phyloP scores from a whole-genome alignment of 2,329 filamentous ascomycete species.

The Thelonectria blattea region DNA sequence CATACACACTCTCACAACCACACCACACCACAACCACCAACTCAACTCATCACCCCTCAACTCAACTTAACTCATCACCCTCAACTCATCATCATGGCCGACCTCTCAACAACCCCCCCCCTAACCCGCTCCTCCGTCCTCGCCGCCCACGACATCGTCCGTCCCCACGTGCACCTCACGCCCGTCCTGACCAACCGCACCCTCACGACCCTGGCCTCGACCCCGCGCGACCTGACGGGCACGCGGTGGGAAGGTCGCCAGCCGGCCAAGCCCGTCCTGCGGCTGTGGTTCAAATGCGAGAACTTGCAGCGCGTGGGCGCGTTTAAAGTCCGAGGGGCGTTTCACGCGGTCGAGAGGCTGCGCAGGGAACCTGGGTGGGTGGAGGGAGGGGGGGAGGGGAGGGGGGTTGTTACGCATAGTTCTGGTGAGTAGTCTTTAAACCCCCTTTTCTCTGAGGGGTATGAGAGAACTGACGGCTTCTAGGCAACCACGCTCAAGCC shows the following conservation, averaged over 20 bases:
- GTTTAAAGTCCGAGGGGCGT: conserved; percentile 91
- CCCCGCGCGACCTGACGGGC: conserved; percentile 64
- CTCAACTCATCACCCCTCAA: background rate
- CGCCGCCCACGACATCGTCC: conserved; percentile 75
- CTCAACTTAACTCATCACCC: background rate
- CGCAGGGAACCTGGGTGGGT: conserved; percentile 67
- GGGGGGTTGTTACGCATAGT: conserved; percentile 88
- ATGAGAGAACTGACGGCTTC: background rate
- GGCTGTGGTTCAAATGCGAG: conserved; percentile 94
- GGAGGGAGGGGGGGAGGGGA: conserved; percentile 62
- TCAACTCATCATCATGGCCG: conserved; percentile 54
- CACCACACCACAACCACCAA: background rate
- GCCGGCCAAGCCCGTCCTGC: conserved; percentile 69
- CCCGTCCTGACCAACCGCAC: conserved; percentile 82
- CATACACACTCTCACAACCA: background rate
- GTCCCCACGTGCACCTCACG: conserved; percentile 79
- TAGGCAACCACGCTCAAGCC: conserved; percentile 94
- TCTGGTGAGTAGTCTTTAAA: no score
- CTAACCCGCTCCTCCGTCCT: conserved; percentile 76
- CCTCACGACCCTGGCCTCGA: conserved; percentile 76
- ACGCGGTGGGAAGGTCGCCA: conserved; percentile 62
- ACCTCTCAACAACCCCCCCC: conserved; percentile 61
- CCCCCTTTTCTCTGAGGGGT: no score
- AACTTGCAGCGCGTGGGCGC: conserved; percentile 90
- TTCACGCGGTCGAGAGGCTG: conserved; percentile 79